These are phyloP conservation scores for Diversispora eburnea DNA, from an alignment of 192 early-diverging fungal genomes.

Conservation along the genomic window DNA sequence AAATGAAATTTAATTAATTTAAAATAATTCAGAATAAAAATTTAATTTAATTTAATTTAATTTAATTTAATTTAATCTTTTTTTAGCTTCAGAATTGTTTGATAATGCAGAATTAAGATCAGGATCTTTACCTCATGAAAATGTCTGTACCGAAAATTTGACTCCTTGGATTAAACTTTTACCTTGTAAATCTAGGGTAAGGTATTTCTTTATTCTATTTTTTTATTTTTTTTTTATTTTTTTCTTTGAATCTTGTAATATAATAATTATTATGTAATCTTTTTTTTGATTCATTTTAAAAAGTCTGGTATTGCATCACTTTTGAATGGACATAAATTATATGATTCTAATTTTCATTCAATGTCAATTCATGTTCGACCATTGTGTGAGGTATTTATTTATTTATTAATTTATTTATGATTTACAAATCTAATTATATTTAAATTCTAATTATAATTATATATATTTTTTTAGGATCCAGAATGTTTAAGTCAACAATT, in stretches of 20 bases:
- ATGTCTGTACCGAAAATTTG: slow-evolving; percentile 96
- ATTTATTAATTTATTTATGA: no score
- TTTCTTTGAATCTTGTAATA: background rate
- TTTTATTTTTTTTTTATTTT: background rate
- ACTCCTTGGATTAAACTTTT: slow-evolving; percentile 96
- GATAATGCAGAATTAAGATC: slow-evolving; percentile 56
- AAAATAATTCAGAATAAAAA: slow-evolving; percentile 4
- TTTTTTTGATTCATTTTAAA: no score
- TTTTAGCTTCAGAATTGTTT: slow-evolving; percentile 23
- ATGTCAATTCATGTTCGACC: slow-evolving; percentile 73
- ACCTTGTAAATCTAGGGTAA: slow-evolving; percentile 76
- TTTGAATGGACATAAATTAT: slow-evolving; percentile 88
- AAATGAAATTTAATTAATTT: background rate
- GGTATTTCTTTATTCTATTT: background rate
- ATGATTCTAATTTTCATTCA: slow-evolving; percentile 87
- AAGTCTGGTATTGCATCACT: slow-evolving; percentile 82
- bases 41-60: background rate
- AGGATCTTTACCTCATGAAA: slow-evolving; percentile 82
- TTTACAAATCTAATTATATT: background rate
- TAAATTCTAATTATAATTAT: background rate
- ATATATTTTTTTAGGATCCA: slow-evolving; percentile 34
- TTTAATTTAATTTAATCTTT: background rate
- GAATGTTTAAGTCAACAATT: slow-evolving; percentile 50
- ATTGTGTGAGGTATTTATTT: slow-evolving; percentile 38
- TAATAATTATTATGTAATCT: no score